Percentiles rank a stretch among this genome's conserved stretches.
These are phyloP conservation scores for Colletotrichum liaoningense DNA, from an alignment of 2,329 filamentous ascomycete species.

Conservation along the genomic window DNA sequence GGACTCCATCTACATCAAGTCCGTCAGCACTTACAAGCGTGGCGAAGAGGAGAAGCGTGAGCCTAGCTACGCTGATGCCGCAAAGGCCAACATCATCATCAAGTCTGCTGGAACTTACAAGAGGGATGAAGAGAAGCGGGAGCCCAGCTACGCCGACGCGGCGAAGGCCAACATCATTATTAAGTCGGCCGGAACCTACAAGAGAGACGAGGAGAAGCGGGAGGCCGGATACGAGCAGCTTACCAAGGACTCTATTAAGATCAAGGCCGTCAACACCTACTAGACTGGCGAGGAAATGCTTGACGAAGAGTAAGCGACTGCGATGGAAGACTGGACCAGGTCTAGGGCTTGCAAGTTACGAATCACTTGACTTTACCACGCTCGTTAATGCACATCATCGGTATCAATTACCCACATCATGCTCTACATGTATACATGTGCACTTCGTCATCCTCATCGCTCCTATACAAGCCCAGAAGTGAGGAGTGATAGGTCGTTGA, in stretches of 20 bases:
- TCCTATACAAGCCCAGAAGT: neutral
- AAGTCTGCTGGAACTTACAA: constrained; percentile 20
- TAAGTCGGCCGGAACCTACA: constrained; percentile 2
- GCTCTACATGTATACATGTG: neutral
- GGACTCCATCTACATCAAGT: constrained; percentile 13
- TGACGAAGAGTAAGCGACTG: neutral
- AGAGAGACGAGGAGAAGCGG: neutral
- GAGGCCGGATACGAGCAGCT: neutral
- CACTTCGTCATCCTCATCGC: neutral
- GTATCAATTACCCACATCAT: too few species aligned
- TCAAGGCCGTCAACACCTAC: neutral
- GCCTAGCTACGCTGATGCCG: neutral
- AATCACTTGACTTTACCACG: neutral
- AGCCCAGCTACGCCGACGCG: neutral
- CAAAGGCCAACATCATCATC: constrained; percentile 16
- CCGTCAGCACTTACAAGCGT: neutral
- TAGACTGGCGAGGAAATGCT: neutral
- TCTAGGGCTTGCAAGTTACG: too few species aligned
- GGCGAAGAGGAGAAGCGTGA: neutral
- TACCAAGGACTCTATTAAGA: neutral
- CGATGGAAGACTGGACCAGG: too few species aligned
- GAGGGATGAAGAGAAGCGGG: constrained; percentile 11
- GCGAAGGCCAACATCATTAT: neutral
- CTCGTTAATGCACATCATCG: neutral
- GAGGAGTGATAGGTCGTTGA: neutral